These are phyloP conservation scores for Scleroderma citrinum DNA, from an alignment of 768 basidiomycete species.

Conservation along the genomic window DNA sequence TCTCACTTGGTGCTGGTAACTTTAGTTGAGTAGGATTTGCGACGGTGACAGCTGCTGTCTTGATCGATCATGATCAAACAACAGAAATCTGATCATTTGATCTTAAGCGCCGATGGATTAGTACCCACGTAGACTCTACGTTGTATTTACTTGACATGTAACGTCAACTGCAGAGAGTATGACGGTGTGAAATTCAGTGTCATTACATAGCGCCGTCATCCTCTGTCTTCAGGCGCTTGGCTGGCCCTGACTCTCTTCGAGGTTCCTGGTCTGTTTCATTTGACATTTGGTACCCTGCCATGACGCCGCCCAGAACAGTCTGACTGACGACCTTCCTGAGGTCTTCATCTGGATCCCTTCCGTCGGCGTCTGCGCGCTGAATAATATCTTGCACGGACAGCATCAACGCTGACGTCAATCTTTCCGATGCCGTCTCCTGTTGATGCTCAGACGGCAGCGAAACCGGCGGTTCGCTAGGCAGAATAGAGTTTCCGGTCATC, in stretches of 20 bases:
- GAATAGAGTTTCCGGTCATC: constrained; percentile 12
- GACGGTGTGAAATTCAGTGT: not conserved
- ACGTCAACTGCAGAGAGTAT: no score
- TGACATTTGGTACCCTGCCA: constrained; percentile 53
- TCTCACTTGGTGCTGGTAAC: constrained; percentile 6
- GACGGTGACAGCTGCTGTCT: constrained; percentile 15
- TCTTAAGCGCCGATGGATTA: constrained; percentile 6
- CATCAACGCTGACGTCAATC: constrained; percentile 63
- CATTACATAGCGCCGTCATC: not conserved
- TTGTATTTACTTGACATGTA: not conserved
- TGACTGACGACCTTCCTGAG: constrained; percentile 53
- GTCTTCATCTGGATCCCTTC: constrained; percentile 61
- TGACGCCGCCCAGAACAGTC: constrained; percentile 63
- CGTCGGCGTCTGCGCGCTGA: constrained; percentile 49
- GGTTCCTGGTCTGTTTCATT: constrained; percentile 8
- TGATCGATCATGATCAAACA: constrained; percentile 33
- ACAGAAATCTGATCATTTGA: constrained; percentile 13
- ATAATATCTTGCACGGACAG: constrained; percentile 62
- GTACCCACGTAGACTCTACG: not conserved
- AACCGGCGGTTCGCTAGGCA: constrained; percentile 1
- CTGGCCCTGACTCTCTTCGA: constrained; percentile 4
- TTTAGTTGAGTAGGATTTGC: constrained; percentile 12
- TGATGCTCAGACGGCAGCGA: constrained; percentile 54
- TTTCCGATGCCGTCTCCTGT: constrained; percentile 64
- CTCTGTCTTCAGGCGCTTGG: not conserved